A percentile compares a stretch with the other conserved stretches of the same genome.
phyloP scores from a whole-genome alignment of 352 stramenopile genomes.

The Plasmopara muralis region DNA sequence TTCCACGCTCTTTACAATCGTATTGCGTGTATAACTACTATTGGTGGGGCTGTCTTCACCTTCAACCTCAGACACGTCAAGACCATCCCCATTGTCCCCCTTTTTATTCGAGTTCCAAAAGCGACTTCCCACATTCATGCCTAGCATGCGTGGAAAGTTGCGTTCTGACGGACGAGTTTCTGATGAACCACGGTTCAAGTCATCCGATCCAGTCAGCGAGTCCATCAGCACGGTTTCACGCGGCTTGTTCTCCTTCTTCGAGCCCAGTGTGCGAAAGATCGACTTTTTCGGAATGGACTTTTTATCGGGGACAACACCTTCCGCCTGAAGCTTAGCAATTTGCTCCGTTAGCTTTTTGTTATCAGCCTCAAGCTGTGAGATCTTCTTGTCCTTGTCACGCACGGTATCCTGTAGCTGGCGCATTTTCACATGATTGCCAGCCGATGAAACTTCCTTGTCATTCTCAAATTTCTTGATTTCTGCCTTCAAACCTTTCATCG shows the following conservation, averaged over 20 bases:
- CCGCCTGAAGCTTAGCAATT: conserved; percentile 41
- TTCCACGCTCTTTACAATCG: conserved; percentile 72
- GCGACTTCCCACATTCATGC: conserved; percentile 53
- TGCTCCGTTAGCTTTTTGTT: conserved; percentile 73
- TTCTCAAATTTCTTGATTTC: conserved; percentile 71
- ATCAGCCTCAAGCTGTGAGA: conserved; percentile 56
- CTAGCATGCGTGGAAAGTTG: conserved; percentile 61
- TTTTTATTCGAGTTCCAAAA: conserved; percentile 67
- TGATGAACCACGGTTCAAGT: conserved; percentile 51
- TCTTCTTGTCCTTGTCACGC: conserved; percentile 71
- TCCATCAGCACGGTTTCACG: conserved; percentile 58
- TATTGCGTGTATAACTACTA: conserved; percentile 56
- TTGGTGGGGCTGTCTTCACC: conserved; percentile 41
- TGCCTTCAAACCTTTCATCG: conserved; percentile 51
- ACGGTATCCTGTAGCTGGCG: conserved; percentile 67
- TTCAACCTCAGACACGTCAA: conserved; percentile 41
- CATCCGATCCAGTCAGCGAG: conserved; percentile 72
- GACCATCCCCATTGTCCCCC: conserved; percentile 36
- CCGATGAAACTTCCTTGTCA: conserved; percentile 73
- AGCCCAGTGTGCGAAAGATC: conserved; percentile 79
- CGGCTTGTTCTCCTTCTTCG: conserved; percentile 72
- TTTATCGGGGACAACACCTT: conserved; percentile 33
- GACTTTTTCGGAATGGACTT: conserved; percentile 60
- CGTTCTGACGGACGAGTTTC: conserved; percentile 49
- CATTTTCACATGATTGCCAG: conserved; percentile 66